Evolutionary conservation across 192 early-diverging fungal genomes (phyloP).

Genomic region (Linnemannia elongata): DNA sequence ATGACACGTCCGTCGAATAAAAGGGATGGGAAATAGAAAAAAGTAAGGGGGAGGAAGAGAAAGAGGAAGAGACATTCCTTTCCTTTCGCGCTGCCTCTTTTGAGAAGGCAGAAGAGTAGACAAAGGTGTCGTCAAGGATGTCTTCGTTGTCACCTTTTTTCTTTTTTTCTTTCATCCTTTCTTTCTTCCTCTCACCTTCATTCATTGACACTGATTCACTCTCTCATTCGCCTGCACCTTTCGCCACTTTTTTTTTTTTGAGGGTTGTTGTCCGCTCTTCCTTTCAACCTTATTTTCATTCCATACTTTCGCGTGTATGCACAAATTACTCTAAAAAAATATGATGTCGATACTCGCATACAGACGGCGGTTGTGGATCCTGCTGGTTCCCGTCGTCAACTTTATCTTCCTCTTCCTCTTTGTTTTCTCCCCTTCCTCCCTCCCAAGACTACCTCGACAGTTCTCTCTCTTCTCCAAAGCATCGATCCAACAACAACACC

Average conservation of each 20-base stretch:
- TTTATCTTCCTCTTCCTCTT: slow-evolving; percentile 41
- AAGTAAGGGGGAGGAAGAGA: too few species aligned
- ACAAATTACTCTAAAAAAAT: too few species aligned
- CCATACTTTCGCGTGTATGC: background rate
- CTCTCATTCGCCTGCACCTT: background rate
- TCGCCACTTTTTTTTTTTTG: background rate
- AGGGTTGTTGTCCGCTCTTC: background rate
- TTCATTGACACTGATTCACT: background rate
- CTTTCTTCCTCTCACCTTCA: background rate
- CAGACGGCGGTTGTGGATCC: slow-evolving; percentile 18
- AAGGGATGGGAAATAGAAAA: background rate
- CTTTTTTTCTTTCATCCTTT: background rate
- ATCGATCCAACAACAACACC: background rate
- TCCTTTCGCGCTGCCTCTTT: background rate
- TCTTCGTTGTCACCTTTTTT: background rate
- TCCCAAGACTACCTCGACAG: slow-evolving; percentile 30
- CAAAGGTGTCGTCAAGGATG: background rate
- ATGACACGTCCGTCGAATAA: too few species aligned
- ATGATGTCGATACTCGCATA: slow-evolving; percentile 20
- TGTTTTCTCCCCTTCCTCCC: slow-evolving; percentile 36
- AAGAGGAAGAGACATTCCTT: background rate
- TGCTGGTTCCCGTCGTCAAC: slow-evolving; percentile 45
- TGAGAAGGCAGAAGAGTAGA: background rate
- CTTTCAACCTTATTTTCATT: background rate
- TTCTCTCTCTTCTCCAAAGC: background rate